Conservation (phyloP, 164 flowering plant species). For the Saururus chinensis region DNA sequence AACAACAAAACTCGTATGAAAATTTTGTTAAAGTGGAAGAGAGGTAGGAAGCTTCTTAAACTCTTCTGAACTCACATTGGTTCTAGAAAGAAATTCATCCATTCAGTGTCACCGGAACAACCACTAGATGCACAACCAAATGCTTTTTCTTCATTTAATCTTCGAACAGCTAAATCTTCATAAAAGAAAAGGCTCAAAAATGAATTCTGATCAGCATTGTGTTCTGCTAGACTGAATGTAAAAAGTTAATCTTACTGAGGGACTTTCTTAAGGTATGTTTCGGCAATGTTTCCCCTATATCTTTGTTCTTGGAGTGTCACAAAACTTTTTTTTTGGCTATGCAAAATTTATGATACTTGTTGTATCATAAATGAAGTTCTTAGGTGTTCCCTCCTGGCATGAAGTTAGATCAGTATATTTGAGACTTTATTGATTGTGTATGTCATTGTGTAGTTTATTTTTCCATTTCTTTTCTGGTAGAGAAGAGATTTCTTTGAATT, state of each 20-base stretch:
- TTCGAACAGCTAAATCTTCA: conserved; percentile 18
- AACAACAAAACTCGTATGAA: conserved; percentile 82
- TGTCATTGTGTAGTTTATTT: too few relatives aligned
- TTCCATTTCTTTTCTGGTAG: too few relatives aligned
- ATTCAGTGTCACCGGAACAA: conserved; percentile 51
- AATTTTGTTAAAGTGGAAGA: conserved; percentile 80
- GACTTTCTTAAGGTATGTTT: not conserved
- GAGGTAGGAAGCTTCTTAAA: conserved; percentile 73
- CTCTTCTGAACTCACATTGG: conserved; percentile 56
- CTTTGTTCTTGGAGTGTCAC: not conserved
- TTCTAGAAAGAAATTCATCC: conserved; percentile 58
- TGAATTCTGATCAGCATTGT: not conserved
- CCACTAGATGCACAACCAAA: conserved; percentile 19
- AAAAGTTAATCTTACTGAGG: too few relatives aligned
- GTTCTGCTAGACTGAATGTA: too few relatives aligned
- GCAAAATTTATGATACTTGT: too few relatives aligned
- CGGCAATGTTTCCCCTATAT: not conserved
- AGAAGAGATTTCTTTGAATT: too few relatives aligned
- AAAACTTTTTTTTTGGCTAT: too few relatives aligned
- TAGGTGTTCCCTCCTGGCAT: too few relatives aligned
- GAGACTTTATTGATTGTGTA: too few relatives aligned
- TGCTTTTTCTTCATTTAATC: too few relatives aligned
- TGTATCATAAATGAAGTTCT: too few relatives aligned
- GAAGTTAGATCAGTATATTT: too few relatives aligned
- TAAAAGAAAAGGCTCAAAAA: conserved; percentile 6